These are phyloP conservation scores for Phalaenopsis hybrid DNA, from an alignment of 116 monocot species.

Conservation along the genomic window DNA sequence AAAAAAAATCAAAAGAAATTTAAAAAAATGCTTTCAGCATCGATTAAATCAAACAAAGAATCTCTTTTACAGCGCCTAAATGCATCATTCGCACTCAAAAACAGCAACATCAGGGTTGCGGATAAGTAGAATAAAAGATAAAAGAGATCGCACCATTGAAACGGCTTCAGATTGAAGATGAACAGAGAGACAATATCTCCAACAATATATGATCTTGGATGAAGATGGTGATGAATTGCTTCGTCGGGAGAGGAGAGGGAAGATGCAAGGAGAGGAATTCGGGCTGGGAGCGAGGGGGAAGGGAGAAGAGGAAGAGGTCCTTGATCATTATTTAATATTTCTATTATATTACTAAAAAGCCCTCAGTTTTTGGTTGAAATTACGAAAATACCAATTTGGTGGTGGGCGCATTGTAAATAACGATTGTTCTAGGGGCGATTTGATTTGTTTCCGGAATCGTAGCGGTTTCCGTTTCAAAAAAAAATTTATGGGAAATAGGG, in stretches of 20 bases:
- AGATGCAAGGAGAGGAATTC: background rate
- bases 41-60: background rate
- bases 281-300: background rate
- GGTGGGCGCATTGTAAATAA: background rate
- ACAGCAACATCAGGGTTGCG: background rate
- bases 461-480: background rate
- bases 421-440: background rate
- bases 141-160: constrained; percentile 6
- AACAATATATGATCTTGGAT: background rate
- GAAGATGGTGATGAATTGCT: background rate
- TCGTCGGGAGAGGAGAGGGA: background rate
- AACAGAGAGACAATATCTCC: background rate
- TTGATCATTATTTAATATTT: constrained; percentile 3
- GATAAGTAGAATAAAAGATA: background rate
- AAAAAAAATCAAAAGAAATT: background rate
- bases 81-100: background rate
- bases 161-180: background rate
- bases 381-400: background rate
- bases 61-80: background rate
- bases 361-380: background rate
- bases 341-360: background rate
- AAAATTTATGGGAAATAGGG: background rate
- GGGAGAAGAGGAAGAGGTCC: background rate
- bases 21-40: background rate
- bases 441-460: background rate